phyloP scores from a whole-genome alignment of 306 rosid genomes.

The Urtica urens region DNA sequence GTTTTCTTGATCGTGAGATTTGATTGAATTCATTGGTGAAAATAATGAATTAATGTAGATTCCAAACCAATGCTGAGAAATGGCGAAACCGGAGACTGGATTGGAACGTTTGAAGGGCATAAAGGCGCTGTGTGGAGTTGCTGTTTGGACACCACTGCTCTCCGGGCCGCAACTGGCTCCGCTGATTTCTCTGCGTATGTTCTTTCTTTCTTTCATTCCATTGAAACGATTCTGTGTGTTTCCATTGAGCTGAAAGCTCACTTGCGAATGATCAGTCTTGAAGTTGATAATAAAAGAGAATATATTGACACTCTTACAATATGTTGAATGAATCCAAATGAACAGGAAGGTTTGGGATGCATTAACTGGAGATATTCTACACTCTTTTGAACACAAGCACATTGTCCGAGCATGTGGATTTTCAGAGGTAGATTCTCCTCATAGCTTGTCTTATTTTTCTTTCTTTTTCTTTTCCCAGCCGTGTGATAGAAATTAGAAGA shows the following conservation, averaged over 20 bases:
- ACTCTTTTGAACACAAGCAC: constrained; percentile 96
- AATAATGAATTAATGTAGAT: constrained; percentile 30
- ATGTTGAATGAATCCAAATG: constrained; percentile 16
- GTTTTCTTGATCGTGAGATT: too few relatives aligned
- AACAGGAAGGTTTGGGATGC: constrained; percentile 99
- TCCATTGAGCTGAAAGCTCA: not conserved
- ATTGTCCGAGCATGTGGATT: constrained; percentile 93
- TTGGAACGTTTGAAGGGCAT: constrained; percentile 97
- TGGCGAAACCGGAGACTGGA: constrained; percentile 99
- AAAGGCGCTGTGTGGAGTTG: constrained; percentile 99
- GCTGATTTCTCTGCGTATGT: constrained; percentile 94
- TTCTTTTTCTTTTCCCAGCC: not conserved
- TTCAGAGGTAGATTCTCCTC: constrained; percentile 56
- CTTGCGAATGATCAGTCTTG: not conserved
- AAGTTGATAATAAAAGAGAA: not conserved
- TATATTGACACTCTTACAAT: constrained; percentile 5
- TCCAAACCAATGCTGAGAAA: constrained; percentile 93
- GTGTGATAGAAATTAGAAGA: too few relatives aligned
- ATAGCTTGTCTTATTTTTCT: not conserved
- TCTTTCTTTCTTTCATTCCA: not conserved
- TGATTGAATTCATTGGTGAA: too few relatives aligned
- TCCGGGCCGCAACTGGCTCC: constrained; percentile 93
- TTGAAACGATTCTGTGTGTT: not conserved
- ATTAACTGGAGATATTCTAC: constrained; percentile 77
- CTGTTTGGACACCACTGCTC: constrained; percentile 86